Base-by-base conservation (phyloP, 345 rosid species). In the Hevea brasiliensis region DNA sequence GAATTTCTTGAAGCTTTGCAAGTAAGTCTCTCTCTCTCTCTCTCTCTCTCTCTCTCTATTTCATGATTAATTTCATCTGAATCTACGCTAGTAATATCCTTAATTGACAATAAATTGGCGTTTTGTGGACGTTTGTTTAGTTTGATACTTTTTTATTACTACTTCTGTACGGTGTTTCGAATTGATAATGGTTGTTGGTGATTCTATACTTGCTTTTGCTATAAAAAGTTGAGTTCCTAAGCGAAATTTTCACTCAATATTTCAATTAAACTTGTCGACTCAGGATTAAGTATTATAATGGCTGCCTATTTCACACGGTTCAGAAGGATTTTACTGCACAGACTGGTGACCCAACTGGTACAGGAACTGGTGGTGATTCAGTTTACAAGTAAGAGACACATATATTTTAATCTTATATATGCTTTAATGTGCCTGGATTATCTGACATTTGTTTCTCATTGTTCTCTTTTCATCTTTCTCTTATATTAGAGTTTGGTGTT, bases 1-100 rank as follows among this genome's bases (percentile, higher is more conserved):
- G 76, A 95, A 89, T 81, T 92, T 95, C 82, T 82, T 95, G 83
- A 95, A 95, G 86, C 97, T 95, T 73, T 95, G 99, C 98, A 92
- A 83, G 98, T 86, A 48, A 68, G 79, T 57, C 45, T 26, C 61
- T 60, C 21, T 53, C 24, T 20, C 0, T 15, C 24, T 20, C 0
- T 15, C 24, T 20, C 0, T 15, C n/a, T 57, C 45, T 26, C 61
- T 60, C 21, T 53, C 24, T 20, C 0, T 15, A 44, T 17, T 14
- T 41, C 65, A 44, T 37, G 35, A 40, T 24, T 63, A 63, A 42
- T 63, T 63, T 63, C 66, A 20, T 62, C 42, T 40, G 4, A 62
- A 35, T 2, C 18, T 61, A 24, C 3, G 27, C 37, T 17, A 24
- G 15, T 18, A 35, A 58, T 58, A 13, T 50, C 54, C 54, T 50